Evolutionary conservation across 306 rosid genomes (phyloP), one percentile per base, ranked within the genome.

Genomic region (Arachis hypogaea): DNA sequence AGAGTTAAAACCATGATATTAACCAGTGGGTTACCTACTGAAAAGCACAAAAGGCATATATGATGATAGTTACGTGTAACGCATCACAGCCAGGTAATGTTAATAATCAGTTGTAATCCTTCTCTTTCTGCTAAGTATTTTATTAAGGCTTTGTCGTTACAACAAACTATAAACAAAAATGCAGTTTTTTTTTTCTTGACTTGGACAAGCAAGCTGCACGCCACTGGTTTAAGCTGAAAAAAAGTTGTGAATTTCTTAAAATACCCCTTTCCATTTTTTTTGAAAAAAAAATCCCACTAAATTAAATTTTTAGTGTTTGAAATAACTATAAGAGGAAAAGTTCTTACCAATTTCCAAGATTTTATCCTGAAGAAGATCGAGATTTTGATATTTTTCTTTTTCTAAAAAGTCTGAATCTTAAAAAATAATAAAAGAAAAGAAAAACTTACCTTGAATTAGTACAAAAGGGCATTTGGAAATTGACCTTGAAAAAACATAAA

Each of bases 131-230:
- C 56, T 70, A 33, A 33, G 38, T 33, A 49, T 64, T 82, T 46
- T 40, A 68, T 74, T 61, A 82, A 45, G 81, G 81, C 84, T 66
- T 80, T 85, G 73, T 86, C 93, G 93, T 87, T 85, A 82, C 96
- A 84, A 87, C 90, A 82, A 84, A 81, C 89, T 33, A 33, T 33
- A 49, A 80, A 52, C 5, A 52, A 52, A 5, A 52, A 5, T 2
- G 86, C 92, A 86, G 92, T 86, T 90, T 89, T 86, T 78, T 82
- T 84, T 33, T 33, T 33, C 86, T 87, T 86, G 85, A 90, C 93
- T 81, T 70, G 71, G 84, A 82, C 91, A 82, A 80, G 81, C 74
- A 78, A 76, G 78, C 84, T 68, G 81, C 74, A 78, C 73, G 78
- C 84, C 71, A 81, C 84, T 86, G 67, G 91, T 80, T 81, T 65